Evolutionary conservation across 2,329 filamentous ascomycete genomes (phyloP).

Genomic region (Talaromyces atroroseus): DNA sequence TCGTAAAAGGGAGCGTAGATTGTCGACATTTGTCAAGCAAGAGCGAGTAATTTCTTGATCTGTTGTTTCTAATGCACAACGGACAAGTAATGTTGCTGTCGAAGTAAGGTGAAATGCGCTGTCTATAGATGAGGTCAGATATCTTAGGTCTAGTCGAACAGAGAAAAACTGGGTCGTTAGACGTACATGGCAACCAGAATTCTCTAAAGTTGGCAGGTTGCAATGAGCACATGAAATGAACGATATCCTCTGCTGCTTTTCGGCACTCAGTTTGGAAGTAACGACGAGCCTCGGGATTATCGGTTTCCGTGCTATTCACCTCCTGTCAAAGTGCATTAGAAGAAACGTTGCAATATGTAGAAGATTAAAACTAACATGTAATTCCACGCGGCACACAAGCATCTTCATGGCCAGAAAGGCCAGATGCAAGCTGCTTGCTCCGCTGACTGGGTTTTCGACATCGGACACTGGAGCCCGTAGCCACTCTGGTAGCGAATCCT

Average conservation of each 20-base stretch:
- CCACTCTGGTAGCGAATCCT: conserved; percentile 42
- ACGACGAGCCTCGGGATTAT: conserved; percentile 45
- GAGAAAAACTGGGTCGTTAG: background rate
- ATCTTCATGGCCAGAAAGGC: conserved; percentile 43
- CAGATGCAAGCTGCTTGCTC: conserved; percentile 41
- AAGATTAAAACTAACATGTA: conserved; percentile 33
- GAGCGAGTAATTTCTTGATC: conserved; percentile 42
- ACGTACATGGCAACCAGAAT: conserved; percentile 48
- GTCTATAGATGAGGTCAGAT: conserved; percentile 22
- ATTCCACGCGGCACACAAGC: conserved; percentile 43
- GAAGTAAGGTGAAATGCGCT: conserved; percentile 51
- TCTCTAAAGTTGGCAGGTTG: conserved; percentile 45
- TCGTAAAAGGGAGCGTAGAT: conserved; percentile 44
- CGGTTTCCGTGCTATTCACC: conserved; percentile 36
- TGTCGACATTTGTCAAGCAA: conserved; percentile 45
- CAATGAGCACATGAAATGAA: conserved; percentile 46
- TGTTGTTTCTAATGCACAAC: conserved; percentile 48
- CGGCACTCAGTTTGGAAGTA: conserved; percentile 45
- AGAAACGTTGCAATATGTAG: background rate
- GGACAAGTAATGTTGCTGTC: conserved; percentile 49
- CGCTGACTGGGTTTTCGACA: conserved; percentile 32
- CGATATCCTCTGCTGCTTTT: conserved; percentile 41
- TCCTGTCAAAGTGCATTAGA: conserved; percentile 26
- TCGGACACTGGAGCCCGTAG: conserved; percentile 30
- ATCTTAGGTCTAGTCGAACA: no score